These are phyloP conservation scores for Sporothrix brasiliensis DNA, from an alignment of 2,329 filamentous ascomycete species.

Conservation along the genomic window DNA sequence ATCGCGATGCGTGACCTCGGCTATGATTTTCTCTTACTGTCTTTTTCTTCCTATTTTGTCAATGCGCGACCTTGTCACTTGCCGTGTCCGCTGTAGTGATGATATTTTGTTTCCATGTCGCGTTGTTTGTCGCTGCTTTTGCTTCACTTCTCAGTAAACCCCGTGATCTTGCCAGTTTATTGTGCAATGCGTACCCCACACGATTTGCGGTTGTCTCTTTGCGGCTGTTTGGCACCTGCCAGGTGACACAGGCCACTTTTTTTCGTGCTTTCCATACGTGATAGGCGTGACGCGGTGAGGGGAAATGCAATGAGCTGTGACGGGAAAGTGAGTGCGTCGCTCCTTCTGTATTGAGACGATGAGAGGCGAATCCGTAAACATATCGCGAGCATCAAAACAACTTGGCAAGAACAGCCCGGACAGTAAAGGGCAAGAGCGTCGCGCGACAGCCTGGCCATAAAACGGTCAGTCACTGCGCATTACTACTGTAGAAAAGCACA, in stretches of 20 bases:
- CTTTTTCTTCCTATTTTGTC: not conserved
- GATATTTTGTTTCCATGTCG: not conserved
- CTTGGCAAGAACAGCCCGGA: not conserved
- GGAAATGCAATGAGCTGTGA: not conserved
- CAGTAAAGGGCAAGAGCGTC: not conserved
- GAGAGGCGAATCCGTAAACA: not conserved
- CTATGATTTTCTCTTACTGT: not conserved
- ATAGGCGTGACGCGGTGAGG: not conserved
- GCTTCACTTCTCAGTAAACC: not conserved
- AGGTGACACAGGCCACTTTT: not conserved
- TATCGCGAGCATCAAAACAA: not conserved
- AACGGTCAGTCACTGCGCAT: not conserved
- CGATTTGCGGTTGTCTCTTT: not conserved
- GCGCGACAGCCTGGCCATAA: not conserved
- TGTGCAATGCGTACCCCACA: not conserved
- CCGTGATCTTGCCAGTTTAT: not conserved
- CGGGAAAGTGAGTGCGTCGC: conserved; percentile 18
- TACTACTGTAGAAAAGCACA: not conserved
- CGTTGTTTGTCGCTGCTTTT: not conserved
- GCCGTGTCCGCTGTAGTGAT: not conserved
- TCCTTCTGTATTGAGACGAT: not conserved
- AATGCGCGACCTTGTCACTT: not conserved
- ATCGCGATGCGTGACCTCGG: not conserved
- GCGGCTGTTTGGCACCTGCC: not conserved
- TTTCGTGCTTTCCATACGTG: not conserved